phyloP scores from a whole-genome alignment of 306 rosid genomes.

The Dalbergia cultrata region DNA sequence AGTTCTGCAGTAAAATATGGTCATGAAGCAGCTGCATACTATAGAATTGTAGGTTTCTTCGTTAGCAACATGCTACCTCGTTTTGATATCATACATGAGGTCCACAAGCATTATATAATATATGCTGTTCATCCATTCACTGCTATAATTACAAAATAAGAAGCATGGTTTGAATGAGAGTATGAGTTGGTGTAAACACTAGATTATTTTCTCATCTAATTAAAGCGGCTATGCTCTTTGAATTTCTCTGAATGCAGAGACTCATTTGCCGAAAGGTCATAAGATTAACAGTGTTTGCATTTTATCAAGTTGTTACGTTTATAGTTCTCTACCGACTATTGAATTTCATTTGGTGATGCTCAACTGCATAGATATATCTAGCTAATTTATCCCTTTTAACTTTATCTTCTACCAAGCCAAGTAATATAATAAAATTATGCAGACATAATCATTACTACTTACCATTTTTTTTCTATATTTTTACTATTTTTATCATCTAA shows the following conservation, averaged over 20 bases:
- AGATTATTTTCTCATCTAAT: neutral
- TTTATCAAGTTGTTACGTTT: neutral
- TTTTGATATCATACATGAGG: neutral
- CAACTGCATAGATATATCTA: neutral
- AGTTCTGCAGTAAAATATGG: too few relatives aligned
- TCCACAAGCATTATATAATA: neutral
- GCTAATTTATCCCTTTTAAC: neutral
- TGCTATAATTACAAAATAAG: neutral
- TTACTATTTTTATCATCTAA: slow-evolving; percentile 7
- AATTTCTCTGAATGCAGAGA: neutral
- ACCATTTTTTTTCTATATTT: neutral
- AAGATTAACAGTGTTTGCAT: neutral
- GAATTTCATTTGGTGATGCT: neutral
- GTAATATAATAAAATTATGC: neutral
- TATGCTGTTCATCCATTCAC: too few relatives aligned
- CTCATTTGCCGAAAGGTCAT: neutral
- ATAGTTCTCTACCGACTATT: neutral
- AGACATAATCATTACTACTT: neutral
- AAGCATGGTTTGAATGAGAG: neutral
- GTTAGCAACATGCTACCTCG: neutral
- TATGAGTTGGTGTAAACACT: neutral
- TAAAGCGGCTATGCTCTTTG: too few relatives aligned
- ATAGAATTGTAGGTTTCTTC: neutral
- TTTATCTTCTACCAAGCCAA: neutral
- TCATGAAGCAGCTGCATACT: neutral